Percentiles rank a stretch among this genome's conserved stretches.
phyloP scores from a whole-genome alignment of 108 stramenopile genomes.

The Stephanodiscus minutulus region DNA sequence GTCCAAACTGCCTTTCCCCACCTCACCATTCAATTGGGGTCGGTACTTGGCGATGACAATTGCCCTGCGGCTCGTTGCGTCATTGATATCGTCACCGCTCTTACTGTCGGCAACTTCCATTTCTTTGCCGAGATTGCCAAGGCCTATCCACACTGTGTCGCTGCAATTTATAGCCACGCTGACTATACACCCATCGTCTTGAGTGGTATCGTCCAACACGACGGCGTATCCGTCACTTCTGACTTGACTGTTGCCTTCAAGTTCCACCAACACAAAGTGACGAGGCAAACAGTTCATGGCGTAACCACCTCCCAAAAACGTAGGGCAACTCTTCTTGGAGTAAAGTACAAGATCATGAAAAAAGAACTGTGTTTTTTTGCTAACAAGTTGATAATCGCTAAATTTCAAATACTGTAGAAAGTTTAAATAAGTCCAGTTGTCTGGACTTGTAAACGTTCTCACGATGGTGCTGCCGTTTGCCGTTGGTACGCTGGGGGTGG shows the following conservation, averaged over 20 bases:
- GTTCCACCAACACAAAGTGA: too few species aligned
- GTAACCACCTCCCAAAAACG: too few species aligned
- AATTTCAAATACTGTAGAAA: too few species aligned
- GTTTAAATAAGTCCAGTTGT: too few species aligned
- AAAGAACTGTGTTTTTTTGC: too few species aligned
- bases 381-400: too few species aligned
- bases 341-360: too few species aligned
- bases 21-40: not conserved
- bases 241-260: constrained; percentile 5
- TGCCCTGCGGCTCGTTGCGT: not conserved
- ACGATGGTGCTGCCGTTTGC: too few species aligned
- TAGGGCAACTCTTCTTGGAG: too few species aligned
- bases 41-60: not conserved
- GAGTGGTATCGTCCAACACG: not conserved
- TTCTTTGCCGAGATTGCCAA: not conserved
- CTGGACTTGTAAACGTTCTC: too few species aligned
- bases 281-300: too few species aligned
- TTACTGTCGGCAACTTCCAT: not conserved
- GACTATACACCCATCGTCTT: constrained; percentile 1
- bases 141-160: not conserved
- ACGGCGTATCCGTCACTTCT: not conserved
- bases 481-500: too few species aligned
- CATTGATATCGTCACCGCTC: not conserved
- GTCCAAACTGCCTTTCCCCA: not conserved
- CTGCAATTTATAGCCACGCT: not conserved